Evolutionary conservation across 2,329 filamentous ascomycete species (phyloP).

Genomic region (Pyrenochaeta sp.): DNA sequence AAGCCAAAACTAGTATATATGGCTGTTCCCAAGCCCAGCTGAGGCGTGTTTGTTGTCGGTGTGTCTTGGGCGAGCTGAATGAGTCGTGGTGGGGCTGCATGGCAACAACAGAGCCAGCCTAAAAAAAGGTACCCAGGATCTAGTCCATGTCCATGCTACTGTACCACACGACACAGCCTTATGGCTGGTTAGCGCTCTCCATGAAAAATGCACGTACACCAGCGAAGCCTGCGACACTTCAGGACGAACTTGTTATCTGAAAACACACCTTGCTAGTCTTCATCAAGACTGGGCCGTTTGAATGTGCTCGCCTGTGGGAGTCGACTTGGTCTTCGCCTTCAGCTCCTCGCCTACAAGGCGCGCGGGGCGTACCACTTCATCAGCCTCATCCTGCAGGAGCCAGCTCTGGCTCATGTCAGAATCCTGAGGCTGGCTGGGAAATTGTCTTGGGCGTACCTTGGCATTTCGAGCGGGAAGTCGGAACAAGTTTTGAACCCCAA

Average conservation of each 20-base stretch:
- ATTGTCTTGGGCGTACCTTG: neutral
- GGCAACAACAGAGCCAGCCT: slow-evolving; percentile 1
- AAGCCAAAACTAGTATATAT: slow-evolving; percentile 3
- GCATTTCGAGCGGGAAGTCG: neutral
- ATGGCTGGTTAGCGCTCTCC: neutral
- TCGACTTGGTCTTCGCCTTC: neutral
- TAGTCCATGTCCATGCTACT: neutral
- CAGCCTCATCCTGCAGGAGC: slow-evolving; percentile 9
- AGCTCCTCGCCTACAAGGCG: slow-evolving; percentile 3
- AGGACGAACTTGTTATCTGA: no score
- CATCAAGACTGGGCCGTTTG: no score
- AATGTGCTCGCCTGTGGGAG: no score
- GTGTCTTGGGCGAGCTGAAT: slow-evolving; percentile 22
- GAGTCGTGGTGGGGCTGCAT: slow-evolving; percentile 24
- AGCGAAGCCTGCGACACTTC: neutral
- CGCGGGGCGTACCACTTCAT: neutral
- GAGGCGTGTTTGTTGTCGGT: slow-evolving; percentile 9
- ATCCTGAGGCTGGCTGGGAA: slow-evolving; percentile 4
- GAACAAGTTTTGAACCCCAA: neutral
- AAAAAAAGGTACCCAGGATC: neutral
- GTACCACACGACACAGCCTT: neutral
- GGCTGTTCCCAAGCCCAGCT: slow-evolving; percentile 12
- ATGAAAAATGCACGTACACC: neutral
- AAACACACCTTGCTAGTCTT: no score
- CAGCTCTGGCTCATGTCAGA: slow-evolving; percentile 6